Evolutionary conservation across 1,139 yeast genomes (phyloP), one percentile per base, ranked within the genome.

Genomic region (Protomyces lactucae-debilis): DNA sequence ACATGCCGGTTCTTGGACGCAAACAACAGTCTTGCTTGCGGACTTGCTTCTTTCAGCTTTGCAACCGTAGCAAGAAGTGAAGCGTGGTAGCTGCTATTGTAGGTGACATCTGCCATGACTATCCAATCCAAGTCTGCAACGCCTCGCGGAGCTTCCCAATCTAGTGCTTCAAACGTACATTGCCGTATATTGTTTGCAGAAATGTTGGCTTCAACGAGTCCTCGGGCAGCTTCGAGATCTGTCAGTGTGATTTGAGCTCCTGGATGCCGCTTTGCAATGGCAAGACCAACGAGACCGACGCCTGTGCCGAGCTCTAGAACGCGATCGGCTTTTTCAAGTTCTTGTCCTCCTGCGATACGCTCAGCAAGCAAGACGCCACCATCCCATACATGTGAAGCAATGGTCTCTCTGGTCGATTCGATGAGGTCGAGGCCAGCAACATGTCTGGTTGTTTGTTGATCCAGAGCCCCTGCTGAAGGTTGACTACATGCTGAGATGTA

Each of bases 331-430:
- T 32, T 9, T 14, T 10, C 8, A 8, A 21, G 6, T 45, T 45
- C n/a, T 3, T 35, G 32, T 4, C 35, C 35, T 10, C 18, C n/a
- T 28, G 37, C 10, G 0, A 23, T 54, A 14, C 35, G 45, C 10
- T n/a, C n/a, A 12, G 28, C 35, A 10, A 59, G 43, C 21, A 59
- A 23, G 3, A 52, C 52, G 32, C 63, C 63, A 3, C 51, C 63
- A 32, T 59, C 63, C 63, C 63, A 59, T 23, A 59, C 57, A 45
- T 57, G 61, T 16, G 61, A 57, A 37, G 40, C 55, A 48, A 57
- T 57, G 40, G 61, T 40, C 40, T 57, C 61, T 39, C 25, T 57
- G 25, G 61, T 48, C 28, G 18, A 25, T 36, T 57, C 61, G 10
- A 10, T 18, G 14, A 51, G 10, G 36, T 14, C 4, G 23, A 51